Evolutionary conservation across 2,329 filamentous ascomycete species (phyloP), one percentile per base, ranked within the genome.

Genomic region (Phialophora chinensis): DNA sequence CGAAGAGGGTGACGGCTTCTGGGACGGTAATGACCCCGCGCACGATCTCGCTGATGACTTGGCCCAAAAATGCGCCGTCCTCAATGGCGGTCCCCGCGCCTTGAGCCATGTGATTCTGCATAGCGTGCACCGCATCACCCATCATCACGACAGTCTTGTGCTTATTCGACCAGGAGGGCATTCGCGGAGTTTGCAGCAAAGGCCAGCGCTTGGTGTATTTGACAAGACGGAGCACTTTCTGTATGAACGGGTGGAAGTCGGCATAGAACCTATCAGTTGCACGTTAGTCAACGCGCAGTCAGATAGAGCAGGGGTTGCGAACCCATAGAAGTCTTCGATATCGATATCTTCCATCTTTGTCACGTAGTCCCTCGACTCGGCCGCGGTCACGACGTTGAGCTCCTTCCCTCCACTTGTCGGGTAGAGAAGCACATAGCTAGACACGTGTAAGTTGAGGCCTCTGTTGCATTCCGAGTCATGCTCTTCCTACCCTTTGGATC

Each of bases 31-130:
- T 63, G 7, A 69, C 69, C 20, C 76, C 76, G 20, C 73, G 56
- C 2, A 78, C 71, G 3, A 79, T 79, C 42, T 74, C 70, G 4
- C 68, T 72, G 25, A 81, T 71, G 62, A 76, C 77, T 20, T 74
- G 69, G 3, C 74, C 79, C 0, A 81, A 74, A 64, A 80, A 79
- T 5, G 75, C 75, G 17, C 78, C 79, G 71, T 82, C 79, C 71
- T 81, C 79, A 75, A 81, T 80, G 3, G 75, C 75, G 12, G 77
- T 81, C 25, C 78, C 79, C 11, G 79, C 79, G 2, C 79, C 79
- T 69, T 81, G 79, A 1, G 79, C 79, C 76, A 80, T 78, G 67
- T 81, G 78, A 63, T 80, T 78, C 17, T 76, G 74, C 79, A 80
- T 79, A 68, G 80, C 77, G 62, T 80, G 78, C 14, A 47, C 25